These are phyloP conservation scores for Gossypioides kirkii DNA, from an alignment of 345 rosid genomes.

Conservation along the genomic window DNA sequence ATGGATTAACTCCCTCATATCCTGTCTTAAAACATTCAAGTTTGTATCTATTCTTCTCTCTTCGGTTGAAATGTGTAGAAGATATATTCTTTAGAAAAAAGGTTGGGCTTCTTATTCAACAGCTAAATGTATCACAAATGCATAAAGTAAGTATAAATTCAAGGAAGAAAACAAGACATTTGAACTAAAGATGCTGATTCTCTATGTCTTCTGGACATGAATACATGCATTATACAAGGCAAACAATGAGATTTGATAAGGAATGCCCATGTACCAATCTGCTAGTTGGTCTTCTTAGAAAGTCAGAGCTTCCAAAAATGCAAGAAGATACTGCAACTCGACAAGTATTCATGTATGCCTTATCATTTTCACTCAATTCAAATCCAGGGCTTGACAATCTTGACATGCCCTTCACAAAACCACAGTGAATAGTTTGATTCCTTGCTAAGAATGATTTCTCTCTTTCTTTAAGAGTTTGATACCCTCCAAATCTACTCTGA, in stretches of 20 bases:
- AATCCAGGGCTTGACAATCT: slow-evolving; percentile 50
- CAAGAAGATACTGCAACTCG: slow-evolving; percentile 79
- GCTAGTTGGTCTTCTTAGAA: slow-evolving; percentile 78
- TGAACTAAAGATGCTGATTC: neutral
- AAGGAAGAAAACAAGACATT: slow-evolving; percentile 5
- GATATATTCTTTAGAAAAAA: neutral
- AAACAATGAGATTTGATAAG: neutral
- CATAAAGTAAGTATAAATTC: neutral
- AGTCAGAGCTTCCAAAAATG: slow-evolving; percentile 92
- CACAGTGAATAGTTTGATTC: slow-evolving; percentile 77
- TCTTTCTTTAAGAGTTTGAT: slow-evolving; percentile 69
- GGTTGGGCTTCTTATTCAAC: neutral
- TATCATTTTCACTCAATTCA: slow-evolving; percentile 61
- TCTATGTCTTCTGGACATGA: neutral
- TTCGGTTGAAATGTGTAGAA: neutral
- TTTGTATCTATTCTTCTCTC: neutral
- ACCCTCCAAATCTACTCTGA: slow-evolving; percentile 76
- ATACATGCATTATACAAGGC: slow-evolving; percentile 3
- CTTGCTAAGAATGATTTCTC: slow-evolving; percentile 59
- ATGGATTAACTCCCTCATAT: neutral
- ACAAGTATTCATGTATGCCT: slow-evolving; percentile 68
- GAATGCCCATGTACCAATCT: slow-evolving; percentile 39
- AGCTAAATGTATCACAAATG: neutral
- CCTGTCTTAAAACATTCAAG: neutral
- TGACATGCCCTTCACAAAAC: slow-evolving; percentile 62